phyloP scores from a whole-genome alignment of 2,329 filamentous ascomycete genomes.

The Daldinia sp. region DNA sequence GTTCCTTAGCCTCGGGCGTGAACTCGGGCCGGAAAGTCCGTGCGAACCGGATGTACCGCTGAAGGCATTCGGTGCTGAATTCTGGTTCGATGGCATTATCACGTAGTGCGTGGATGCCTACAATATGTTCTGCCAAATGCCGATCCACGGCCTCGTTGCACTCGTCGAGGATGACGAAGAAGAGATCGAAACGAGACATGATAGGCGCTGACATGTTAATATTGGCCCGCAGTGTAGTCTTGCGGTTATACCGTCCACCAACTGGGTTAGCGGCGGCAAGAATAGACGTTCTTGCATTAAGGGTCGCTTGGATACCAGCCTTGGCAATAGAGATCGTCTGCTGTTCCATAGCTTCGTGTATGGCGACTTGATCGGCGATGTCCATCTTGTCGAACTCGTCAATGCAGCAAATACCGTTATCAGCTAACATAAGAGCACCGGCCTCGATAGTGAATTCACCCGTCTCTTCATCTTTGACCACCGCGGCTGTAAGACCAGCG shows the following conservation, averaged over 20 bases:
- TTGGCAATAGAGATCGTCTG: conserved; percentile 99
- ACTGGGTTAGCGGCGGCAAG: conserved; percentile 97
- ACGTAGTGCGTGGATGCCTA: conserved; percentile 90
- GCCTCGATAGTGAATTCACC: conserved; percentile 99
- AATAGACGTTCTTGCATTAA: conserved; percentile 95
- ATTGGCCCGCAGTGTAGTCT: conserved; percentile 90
- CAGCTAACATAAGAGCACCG: conserved; percentile 95
- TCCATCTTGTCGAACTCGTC: conserved; percentile 99
- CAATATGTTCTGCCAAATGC: conserved; percentile 93
- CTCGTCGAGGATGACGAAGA: conserved; percentile 97
- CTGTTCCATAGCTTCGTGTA: conserved; percentile 99
- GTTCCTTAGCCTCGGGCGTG: conserved; percentile 84
- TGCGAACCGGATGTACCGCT: conserved; percentile 97
- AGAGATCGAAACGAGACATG: conserved; percentile 99
- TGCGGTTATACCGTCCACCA: conserved; percentile 96
- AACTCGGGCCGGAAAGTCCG: conserved; percentile 95
- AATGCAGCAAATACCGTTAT: conserved; percentile 97
- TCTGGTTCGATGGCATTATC: conserved; percentile 93
- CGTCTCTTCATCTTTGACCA: conserved; percentile 98
- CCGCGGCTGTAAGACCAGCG: conserved; percentile 95
- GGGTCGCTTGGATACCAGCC: conserved; percentile 95
- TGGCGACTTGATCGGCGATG: conserved; percentile 94
- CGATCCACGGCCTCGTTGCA: conserved; percentile 93
- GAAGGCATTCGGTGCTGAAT: conserved; percentile 94
- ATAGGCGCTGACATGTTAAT: conserved; percentile 99